Conservation (phyloP, 495 filamentous ascomycete species). For the Aspergillus bertholletiae region DNA sequence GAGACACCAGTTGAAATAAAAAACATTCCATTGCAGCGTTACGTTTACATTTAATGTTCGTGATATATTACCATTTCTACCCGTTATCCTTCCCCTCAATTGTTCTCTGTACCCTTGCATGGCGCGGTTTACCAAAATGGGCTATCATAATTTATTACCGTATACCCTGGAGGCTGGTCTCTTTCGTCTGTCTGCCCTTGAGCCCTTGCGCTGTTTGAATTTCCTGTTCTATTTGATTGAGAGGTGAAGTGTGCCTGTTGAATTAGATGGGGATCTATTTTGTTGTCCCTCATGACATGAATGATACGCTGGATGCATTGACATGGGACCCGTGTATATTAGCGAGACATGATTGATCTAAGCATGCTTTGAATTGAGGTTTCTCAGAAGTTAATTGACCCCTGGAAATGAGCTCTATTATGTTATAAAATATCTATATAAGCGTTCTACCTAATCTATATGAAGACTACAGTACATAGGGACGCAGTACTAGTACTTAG, state of each 20-base stretch:
- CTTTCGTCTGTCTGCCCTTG: neutral
- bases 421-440: too few species aligned
- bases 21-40: neutral
- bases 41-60: neutral
- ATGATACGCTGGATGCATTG: neutral
- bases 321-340: neutral
- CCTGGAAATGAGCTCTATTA: too few species aligned
- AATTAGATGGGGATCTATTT: neutral
- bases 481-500: too few species aligned
- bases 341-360: neutral
- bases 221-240: neutral
- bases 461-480: too few species aligned
- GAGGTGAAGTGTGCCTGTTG: neutral
- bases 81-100: too few species aligned
- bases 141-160: neutral
- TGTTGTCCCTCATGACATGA: constrained; percentile 2
- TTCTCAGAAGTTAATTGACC: neutral
- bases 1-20: constrained; percentile 6
- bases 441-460: too few species aligned
- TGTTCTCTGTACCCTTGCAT: neutral
- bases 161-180: neutral
- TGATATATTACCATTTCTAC: neutral
- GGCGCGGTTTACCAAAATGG: constrained; percentile 3
- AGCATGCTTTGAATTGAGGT: neutral
- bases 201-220: neutral